Conservation (phyloP, 1,139 yeast genomes). For the Sugiyamaella neomexicana region DNA sequence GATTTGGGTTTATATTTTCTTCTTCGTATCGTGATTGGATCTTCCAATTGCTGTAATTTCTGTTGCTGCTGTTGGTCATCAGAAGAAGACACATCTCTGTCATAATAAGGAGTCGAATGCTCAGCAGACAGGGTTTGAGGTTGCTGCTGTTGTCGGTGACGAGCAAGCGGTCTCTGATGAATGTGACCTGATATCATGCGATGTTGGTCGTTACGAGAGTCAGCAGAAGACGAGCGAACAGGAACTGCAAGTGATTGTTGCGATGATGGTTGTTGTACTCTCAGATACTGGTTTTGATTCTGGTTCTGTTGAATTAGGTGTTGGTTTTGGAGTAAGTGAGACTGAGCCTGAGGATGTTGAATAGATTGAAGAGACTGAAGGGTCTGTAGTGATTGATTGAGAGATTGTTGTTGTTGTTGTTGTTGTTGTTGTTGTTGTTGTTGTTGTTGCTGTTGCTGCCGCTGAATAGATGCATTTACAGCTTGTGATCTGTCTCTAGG, state of each 20-base stretch:
- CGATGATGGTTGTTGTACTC: neutral
- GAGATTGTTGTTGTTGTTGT: constrained; percentile 14
- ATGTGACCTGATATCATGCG: constrained; percentile 9
- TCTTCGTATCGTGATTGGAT: constrained; percentile 21
- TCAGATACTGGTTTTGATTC: neutral
- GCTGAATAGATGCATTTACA: constrained; percentile 14
- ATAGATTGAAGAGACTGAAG: constrained; percentile 6
- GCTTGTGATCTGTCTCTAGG: constrained; percentile 11
- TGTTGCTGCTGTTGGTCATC: constrained; percentile 5
- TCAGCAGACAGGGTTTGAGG: neutral
- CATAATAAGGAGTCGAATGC: constrained; percentile 11
- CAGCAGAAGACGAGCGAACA: constrained; percentile 15
- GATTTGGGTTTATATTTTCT: constrained; percentile 42
- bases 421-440: constrained; percentile 21
- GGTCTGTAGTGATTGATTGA: constrained; percentile 6
- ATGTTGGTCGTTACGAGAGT: constrained; percentile 10
- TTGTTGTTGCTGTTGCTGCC: constrained; percentile 21
- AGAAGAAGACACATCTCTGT: constrained; percentile 14
- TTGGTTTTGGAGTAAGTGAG: constrained; percentile 4
- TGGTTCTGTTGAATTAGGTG: neutral
- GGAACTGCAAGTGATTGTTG: constrained; percentile 7
- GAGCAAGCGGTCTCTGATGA: constrained; percentile 4
- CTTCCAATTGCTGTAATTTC: constrained; percentile 4
- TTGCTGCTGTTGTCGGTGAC: neutral
- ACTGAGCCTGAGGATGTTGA: constrained; percentile 1